A percentile compares a stretch with the other conserved stretches of the same genome.
Evolutionary conservation across 2,329 filamentous ascomycete genomes (phyloP).

Genomic region (Endothia cerciana): DNA sequence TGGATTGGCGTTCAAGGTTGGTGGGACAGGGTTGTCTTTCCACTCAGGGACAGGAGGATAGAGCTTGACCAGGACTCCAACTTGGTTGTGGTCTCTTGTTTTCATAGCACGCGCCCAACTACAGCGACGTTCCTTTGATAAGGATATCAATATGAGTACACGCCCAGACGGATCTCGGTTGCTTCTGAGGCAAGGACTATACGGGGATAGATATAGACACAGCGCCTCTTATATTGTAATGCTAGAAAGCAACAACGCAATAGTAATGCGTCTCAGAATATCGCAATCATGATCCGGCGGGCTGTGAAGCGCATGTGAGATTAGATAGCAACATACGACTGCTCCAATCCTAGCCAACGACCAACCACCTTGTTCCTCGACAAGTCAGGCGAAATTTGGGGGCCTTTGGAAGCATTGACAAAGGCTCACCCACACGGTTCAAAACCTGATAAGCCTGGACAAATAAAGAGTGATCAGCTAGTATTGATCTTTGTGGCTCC

Average conservation of each 20-base stretch:
- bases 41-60: neutral
- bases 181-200: neutral
- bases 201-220: neutral
- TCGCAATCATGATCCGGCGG: no score
- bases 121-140: conserved; percentile 14
- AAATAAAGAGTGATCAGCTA: no score
- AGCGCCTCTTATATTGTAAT: neutral
- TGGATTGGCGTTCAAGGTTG: conserved; percentile 10
- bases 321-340: no score
- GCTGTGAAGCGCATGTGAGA: no score
- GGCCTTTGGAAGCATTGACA: no score
- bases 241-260: neutral
- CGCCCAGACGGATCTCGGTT: conserved; percentile 8
- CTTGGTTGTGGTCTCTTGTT: neutral
- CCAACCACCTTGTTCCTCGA: no score
- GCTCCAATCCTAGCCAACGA: no score
- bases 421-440: no score
- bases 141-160: conserved; percentile 5
- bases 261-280: no score
- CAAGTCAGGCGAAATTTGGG: no score
- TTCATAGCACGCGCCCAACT: neutral
- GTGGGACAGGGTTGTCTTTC: neutral
- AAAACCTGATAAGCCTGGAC: no score
- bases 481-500: no score
- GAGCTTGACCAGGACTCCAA: neutral